A percentile compares a stretch with the other conserved stretches of the same genome.
phyloP scores from a whole-genome alignment of 177 flowering plant genomes.

The Vitis hybrid region DNA sequence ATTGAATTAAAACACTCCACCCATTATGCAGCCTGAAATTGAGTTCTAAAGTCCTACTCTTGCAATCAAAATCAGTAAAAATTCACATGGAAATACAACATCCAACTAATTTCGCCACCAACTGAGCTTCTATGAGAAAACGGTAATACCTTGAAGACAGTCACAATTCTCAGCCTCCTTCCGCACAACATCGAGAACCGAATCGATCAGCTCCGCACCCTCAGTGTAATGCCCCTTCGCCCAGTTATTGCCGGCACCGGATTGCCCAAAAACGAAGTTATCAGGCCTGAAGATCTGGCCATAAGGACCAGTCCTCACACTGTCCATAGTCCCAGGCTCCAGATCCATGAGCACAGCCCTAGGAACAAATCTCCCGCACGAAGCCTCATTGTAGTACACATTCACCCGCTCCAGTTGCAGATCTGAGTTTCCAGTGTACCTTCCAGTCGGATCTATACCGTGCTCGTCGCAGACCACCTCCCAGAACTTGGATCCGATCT shows the following conservation, averaged over 20 bases:
- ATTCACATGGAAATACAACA: neutral
- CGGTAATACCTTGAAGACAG: constrained; percentile 33
- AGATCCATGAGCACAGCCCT: constrained; percentile 53
- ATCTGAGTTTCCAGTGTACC: constrained; percentile 38
- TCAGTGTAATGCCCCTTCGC: constrained; percentile 46
- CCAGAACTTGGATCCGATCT: constrained; percentile 46
- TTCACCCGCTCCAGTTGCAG: constrained; percentile 44
- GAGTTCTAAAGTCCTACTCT: neutral
- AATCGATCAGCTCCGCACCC: constrained; percentile 47
- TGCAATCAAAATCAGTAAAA: neutral
- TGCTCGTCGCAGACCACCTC: constrained; percentile 48
- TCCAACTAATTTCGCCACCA: neutral
- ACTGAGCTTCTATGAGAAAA: neutral
- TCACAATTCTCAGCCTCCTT: constrained; percentile 48
- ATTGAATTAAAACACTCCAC: neutral
- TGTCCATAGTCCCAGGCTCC: constrained; percentile 51
- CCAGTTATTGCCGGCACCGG: constrained; percentile 48
- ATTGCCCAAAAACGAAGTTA: constrained; percentile 45
- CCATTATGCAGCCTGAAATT: neutral
- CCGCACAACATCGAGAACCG: constrained; percentile 46
- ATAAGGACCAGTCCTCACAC: constrained; percentile 40
- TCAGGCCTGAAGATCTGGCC: constrained; percentile 46
- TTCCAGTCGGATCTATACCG: constrained; percentile 46
- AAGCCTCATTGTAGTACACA: constrained; percentile 46
- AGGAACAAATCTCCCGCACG: constrained; percentile 41